phyloP scores from a whole-genome alignment of 352 stramenopile species.

The Thalassiosira hispida region DNA sequence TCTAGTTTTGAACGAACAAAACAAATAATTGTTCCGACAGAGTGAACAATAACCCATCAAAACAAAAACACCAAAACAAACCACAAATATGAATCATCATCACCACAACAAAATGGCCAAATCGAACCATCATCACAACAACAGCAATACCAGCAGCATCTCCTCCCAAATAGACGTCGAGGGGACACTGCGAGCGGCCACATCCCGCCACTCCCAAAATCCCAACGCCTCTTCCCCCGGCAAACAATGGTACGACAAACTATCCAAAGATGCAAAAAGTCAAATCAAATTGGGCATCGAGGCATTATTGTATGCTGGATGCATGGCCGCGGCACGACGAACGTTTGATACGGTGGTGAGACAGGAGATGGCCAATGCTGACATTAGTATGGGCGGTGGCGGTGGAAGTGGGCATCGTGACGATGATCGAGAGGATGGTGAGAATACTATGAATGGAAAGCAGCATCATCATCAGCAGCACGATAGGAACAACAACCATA shows the following conservation, averaged over 20 bases:
- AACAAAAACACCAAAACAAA: too few species aligned
- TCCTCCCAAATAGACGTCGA: conserved; percentile 46
- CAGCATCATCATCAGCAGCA: conserved; percentile 12
- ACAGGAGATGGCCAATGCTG: conserved; percentile 49
- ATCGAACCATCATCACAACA: too few species aligned
- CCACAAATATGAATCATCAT: too few species aligned
- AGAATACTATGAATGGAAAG: conserved; percentile 19
- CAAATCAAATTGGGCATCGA: conserved; percentile 64
- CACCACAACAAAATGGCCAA: too few species aligned
- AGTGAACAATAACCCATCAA: too few species aligned
- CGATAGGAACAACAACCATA: too few species aligned
- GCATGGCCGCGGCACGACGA: conserved; percentile 64
- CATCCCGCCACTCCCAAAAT: conserved; percentile 33
- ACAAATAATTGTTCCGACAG: too few species aligned
- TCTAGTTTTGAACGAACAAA: too few species aligned
- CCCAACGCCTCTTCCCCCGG: conserved; percentile 10
- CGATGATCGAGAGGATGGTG: background rate
- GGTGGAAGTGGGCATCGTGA: background rate
- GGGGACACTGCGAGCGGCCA: conserved; percentile 34
- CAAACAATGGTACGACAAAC: conserved; percentile 54
- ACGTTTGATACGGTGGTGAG: conserved; percentile 65
- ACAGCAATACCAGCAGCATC: too few species aligned
- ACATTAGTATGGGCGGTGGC: background rate
- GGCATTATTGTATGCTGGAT: conserved; percentile 65
- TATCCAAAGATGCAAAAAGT: conserved; percentile 38